Percentiles rank a stretch among this genome's conserved stretches.
Evolutionary conservation across 2,329 filamentous ascomycete species (phyloP).

Genomic region (Alternaria sp.): DNA sequence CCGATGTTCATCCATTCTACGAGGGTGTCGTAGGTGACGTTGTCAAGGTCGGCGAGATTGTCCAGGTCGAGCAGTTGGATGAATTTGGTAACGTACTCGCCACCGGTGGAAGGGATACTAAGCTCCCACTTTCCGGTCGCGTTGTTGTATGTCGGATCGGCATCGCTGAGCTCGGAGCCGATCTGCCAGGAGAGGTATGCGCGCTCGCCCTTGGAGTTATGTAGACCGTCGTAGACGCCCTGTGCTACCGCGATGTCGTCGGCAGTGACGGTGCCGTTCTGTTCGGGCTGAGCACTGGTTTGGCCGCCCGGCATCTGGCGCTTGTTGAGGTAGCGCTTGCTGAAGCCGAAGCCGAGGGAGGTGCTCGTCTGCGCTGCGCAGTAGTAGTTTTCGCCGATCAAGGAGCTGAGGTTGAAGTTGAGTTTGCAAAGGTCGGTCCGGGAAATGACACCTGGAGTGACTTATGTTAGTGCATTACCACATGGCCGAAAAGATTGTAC

Average conservation of each 20-base stretch:
- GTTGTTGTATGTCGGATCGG: conserved; percentile 44
- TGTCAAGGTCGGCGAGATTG: conserved; percentile 22
- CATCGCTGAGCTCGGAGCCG: conserved; percentile 43
- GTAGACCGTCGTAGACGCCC: conserved; percentile 45
- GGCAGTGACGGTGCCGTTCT: conserved; percentile 42
- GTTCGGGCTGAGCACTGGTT: conserved; percentile 28
- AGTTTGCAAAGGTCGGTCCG: conserved; percentile 57
- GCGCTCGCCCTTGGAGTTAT: conserved; percentile 49
- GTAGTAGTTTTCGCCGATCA: conserved; percentile 56
- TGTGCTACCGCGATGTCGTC: conserved; percentile 36
- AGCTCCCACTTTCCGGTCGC: conserved; percentile 42
- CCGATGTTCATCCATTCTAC: conserved; percentile 61
- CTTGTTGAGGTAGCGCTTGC: conserved; percentile 7
- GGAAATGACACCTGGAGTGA: conserved; percentile 50
- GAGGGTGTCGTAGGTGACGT: conserved; percentile 63
- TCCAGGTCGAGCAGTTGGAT: conserved; percentile 46
- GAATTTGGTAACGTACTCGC: conserved; percentile 53
- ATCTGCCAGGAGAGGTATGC: conserved; percentile 52
- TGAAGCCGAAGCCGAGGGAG: conserved; percentile 24
- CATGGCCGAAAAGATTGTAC: background rate
- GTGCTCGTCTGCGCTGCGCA: conserved; percentile 43
- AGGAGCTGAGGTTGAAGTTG: conserved; percentile 54
- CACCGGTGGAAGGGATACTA: conserved; percentile 41
- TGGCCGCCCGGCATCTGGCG: conserved; percentile 14
- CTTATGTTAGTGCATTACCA: background rate